These are phyloP conservation scores for Plantago coronopus DNA, from an alignment of 305 asterid genomes.

Conservation along the genomic window DNA sequence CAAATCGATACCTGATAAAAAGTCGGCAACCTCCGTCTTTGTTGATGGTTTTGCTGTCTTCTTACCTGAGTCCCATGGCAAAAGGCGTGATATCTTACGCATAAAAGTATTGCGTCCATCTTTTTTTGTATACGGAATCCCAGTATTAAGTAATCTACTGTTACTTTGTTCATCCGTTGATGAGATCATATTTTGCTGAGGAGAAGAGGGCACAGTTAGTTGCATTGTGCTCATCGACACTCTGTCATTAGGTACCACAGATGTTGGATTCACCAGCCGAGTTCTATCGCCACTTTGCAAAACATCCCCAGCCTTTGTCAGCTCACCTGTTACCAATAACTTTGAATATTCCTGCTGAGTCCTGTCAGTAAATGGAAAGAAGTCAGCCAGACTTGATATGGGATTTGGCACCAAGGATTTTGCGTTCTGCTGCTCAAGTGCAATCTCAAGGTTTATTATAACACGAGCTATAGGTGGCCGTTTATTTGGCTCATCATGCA, in stretches of 20 bases:
- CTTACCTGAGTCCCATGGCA: conserved; percentile 28
- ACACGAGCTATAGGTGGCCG: conserved; percentile 34
- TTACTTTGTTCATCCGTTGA: conserved; percentile 18
- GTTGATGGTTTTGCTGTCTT: conserved; percentile 24
- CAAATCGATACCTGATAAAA: conserved; percentile 28
- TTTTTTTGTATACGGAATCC: neutral
- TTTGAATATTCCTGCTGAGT: conserved; percentile 13
- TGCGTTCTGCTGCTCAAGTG: conserved; percentile 35
- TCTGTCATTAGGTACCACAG: conserved; percentile 16
- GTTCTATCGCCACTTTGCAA: neutral
- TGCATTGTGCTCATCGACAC: conserved; percentile 26
- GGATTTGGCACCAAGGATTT: conserved; percentile 23
- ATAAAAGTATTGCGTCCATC: conserved; percentile 26
- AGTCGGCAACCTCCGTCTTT: conserved; percentile 11
- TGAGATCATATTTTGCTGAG: conserved; percentile 18
- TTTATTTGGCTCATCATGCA: conserved; percentile 38
- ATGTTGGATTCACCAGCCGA: conserved; percentile 15
- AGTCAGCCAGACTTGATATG: conserved; percentile 21
- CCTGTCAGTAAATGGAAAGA: conserved; percentile 4
- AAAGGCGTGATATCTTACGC: conserved; percentile 29
- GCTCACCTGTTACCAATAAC: conserved; percentile 15
- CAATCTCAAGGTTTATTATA: conserved; percentile 35
- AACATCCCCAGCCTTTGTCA: conserved; percentile 1
- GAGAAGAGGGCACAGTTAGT: conserved; percentile 18
- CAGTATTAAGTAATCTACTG: conserved; percentile 17